Evolutionary conservation across 108 stramenopile species (phyloP).

Genomic region (Asterionellopsis glacialis): DNA sequence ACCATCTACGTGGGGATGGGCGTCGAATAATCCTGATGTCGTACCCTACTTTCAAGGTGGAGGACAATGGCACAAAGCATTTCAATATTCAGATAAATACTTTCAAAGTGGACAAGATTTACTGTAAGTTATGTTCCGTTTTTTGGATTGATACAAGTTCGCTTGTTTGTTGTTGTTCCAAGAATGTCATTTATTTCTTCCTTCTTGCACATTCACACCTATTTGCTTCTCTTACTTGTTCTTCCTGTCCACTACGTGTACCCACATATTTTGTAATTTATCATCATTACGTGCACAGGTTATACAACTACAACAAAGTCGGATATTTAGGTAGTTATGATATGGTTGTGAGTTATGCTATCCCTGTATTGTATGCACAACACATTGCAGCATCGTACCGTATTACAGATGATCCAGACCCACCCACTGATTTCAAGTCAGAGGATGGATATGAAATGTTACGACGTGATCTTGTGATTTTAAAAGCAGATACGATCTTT

Average conservation of each 20-base stretch:
- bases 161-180: too few relatives aligned
- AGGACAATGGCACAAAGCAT: conserved; percentile 43
- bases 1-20: conserved; percentile 41
- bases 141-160: too few relatives aligned
- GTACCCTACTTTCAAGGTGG: conserved; percentile 41
- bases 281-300: too few relatives aligned
- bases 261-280: too few relatives aligned
- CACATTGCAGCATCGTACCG: conserved; percentile 23
- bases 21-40: conserved; percentile 15
- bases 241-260: too few relatives aligned
- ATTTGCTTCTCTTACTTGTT: too few relatives aligned
- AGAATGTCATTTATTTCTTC: too few relatives aligned
- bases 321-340: conserved; percentile 34
- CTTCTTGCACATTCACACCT: too few relatives aligned
- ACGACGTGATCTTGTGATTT: conserved; percentile 28
- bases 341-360: conserved; percentile 30
- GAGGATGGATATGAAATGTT: conserved; percentile 30
- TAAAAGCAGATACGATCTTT: conserved; percentile 45
- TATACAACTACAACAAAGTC: conserved; percentile 3
- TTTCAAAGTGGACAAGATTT: conserved; percentile 31
- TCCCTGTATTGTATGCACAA: conserved; percentile 29
- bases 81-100: conserved; percentile 36
- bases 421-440: conserved; percentile 10
- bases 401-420: conserved; percentile 20
- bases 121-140: conserved; percentile 11